Evolutionary conservation across 2,329 filamentous ascomycete genomes (phyloP), one percentile per base, ranked within the genome.

Genomic region (Nigrograna mackinnonii): DNA sequence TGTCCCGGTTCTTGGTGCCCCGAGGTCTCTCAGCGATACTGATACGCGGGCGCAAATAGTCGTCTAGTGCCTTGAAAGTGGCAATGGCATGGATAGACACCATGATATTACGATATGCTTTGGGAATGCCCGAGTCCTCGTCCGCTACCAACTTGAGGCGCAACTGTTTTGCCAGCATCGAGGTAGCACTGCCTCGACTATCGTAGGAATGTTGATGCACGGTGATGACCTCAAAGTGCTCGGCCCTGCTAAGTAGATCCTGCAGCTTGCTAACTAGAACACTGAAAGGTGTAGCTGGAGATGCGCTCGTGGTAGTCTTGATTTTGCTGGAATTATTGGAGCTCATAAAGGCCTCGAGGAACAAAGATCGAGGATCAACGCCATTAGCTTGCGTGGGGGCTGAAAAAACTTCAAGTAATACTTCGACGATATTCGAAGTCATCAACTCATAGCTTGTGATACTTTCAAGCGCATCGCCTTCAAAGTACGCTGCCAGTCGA

Each of bases 11-110:
- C 49, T 86, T 79, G 21, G 79, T 76, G 7, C 74, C 76, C 32
- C 85, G 79, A 11, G 87, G 82, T 16, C 89, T 83, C 50, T 96
- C 91, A 3, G 87, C 84, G 12, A 94, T 67, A 57, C 79, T 90
- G 45, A 99, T 95, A 47, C 92, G 83, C 6, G 94, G 94, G 26
- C 94, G 85, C 32, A 99, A 78, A 66, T 97, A 99, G 64, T 99
- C 94, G 62, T 97, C 94, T 18, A 99, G 74, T 0, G 92, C 89
- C 67, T 96, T 97, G 75, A 99, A 97, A 0, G 91, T 97, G 2
- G 94, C 92, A 60, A 99, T 97, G 13, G 94, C 94, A 66, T 99
- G 94, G 43, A 99, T 99, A 0, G 91, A 95, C 1, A 99, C 94
- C 87, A 96, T 96, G 50, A 99, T 95, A 54, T 92, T 96, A 17